Evolutionary conservation across 768 basidiomycete genomes (phyloP).

Genomic region (Paxillus ammoniavirescens): DNA sequence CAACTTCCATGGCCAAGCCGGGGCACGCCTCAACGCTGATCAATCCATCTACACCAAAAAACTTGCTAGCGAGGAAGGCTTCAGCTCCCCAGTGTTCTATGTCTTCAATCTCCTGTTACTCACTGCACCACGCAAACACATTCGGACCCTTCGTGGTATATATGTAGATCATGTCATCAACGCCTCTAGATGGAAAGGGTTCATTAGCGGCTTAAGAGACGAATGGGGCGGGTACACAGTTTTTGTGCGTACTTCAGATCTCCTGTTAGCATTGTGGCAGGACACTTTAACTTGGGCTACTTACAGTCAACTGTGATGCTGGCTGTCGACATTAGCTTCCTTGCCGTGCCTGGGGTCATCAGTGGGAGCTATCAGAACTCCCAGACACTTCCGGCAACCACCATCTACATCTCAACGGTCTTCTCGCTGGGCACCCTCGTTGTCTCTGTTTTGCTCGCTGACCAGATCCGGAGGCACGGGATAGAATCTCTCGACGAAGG

Average conservation of each 20-base stretch:
- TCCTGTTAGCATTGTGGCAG: background rate
- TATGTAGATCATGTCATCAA: constrained; percentile 46
- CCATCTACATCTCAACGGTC: constrained; percentile 39
- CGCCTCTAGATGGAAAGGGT: constrained; percentile 37
- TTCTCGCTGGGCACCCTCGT: constrained; percentile 34
- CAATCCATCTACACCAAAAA: constrained; percentile 22
- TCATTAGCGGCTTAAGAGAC: constrained; percentile 38
- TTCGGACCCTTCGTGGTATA: constrained; percentile 38
- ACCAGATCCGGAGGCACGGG: constrained; percentile 9
- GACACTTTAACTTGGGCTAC: background rate
- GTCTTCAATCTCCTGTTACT: constrained; percentile 41
- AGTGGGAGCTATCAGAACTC: background rate
- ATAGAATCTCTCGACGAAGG: background rate
- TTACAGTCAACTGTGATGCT: constrained; percentile 49
- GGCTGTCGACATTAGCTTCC: constrained; percentile 51
- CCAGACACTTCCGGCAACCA: constrained; percentile 21
- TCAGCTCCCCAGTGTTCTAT: constrained; percentile 26
- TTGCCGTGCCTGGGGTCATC: constrained; percentile 47
- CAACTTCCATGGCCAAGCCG: constrained; percentile 37
- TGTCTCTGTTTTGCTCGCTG: constrained; percentile 32
- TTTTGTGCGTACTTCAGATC: constrained; percentile 35
- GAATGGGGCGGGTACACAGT: constrained; percentile 51
- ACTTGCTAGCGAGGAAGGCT: constrained; percentile 25
- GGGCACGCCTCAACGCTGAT: constrained; percentile 33
- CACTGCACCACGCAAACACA: constrained; percentile 44